Evolutionary conservation across 805 yeast genomes (phyloP).

Genomic region (Brettanomyces nanus): DNA sequence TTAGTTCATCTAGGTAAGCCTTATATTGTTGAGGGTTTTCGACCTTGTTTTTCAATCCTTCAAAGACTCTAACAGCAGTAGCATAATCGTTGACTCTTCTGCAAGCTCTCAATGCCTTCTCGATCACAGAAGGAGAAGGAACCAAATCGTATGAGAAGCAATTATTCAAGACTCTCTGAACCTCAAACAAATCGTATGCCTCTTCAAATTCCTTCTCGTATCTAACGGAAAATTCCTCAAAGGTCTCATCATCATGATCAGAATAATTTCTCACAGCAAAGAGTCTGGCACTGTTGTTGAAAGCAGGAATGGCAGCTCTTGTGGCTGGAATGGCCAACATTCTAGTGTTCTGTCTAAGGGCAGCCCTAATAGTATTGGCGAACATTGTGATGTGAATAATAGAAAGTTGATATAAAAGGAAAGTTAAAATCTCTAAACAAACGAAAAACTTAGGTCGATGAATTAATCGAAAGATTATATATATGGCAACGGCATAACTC

Average conservation of each 20-base stretch:
- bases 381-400: constrained; percentile 18
- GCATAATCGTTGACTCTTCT: constrained; percentile 99
- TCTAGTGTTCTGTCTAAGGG: constrained; percentile 27
- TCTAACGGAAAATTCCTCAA: constrained; percentile 87
- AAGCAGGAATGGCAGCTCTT: constrained; percentile 10
- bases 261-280: constrained; percentile 56
- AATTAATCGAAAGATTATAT: neutral
- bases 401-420: constrained; percentile 1
- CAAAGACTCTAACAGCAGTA: constrained; percentile 96
- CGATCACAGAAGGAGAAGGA: constrained; percentile 94
- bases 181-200: constrained; percentile 82
- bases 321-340: constrained; percentile 16
- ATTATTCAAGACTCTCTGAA: constrained; percentile 92
- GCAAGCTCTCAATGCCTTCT: constrained; percentile 93
- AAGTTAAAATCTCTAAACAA: neutral
- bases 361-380: constrained; percentile 27
- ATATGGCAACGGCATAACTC: no score
- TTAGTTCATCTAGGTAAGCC: constrained; percentile 92
- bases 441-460: neutral
- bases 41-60: constrained; percentile 93
- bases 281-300: constrained; percentile 14
- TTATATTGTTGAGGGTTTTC: constrained; percentile 90
- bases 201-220: constrained; percentile 93
- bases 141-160: constrained; percentile 98
- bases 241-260: constrained; percentile 82